These are phyloP conservation scores for Pseudogymnoascus sp. DNA, from an alignment of 2,329 filamentous ascomycete species.

Conservation along the genomic window DNA sequence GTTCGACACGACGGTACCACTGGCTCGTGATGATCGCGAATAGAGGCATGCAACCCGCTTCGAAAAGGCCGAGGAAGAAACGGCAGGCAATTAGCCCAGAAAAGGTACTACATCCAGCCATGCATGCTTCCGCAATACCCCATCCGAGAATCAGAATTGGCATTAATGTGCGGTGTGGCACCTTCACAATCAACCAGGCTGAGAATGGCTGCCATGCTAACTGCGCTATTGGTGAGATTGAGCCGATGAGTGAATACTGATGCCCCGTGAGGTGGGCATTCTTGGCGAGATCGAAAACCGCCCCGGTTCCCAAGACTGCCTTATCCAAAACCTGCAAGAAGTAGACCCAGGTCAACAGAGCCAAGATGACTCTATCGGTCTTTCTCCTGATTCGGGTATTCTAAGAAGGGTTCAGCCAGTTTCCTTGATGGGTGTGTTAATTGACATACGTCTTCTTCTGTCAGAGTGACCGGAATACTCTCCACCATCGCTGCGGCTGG, in stretches of 20 bases:
- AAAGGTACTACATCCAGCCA: slow-evolving; percentile 42
- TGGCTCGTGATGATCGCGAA: slow-evolving; percentile 47
- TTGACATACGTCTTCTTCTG: slow-evolving; percentile 9
- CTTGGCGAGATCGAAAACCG: slow-evolving; percentile 39
- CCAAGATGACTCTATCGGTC: slow-evolving; percentile 51
- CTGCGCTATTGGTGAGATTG: slow-evolving; percentile 41
- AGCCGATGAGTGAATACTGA: slow-evolving; percentile 41
- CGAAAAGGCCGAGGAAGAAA: slow-evolving; percentile 44
- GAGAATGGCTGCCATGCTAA: slow-evolving; percentile 29
- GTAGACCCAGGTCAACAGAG: slow-evolving; percentile 48
- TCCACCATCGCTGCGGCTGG: background rate
- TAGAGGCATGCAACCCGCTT: slow-evolving; percentile 44
- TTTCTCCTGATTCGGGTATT: slow-evolving; percentile 50
- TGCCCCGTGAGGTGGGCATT: slow-evolving; percentile 38
- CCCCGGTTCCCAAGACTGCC: slow-evolving; percentile 33
- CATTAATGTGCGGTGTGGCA: slow-evolving; percentile 46
- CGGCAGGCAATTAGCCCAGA: slow-evolving; percentile 40
- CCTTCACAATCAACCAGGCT: slow-evolving; percentile 42
- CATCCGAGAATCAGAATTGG: slow-evolving; percentile 31
- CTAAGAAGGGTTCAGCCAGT: slow-evolving; percentile 20
- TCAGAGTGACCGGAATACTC: background rate
- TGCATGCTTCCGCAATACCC: slow-evolving; percentile 36
- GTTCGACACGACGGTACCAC: slow-evolving; percentile 48
- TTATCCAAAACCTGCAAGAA: slow-evolving; percentile 38
- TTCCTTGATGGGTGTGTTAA: background rate